Percentiles rank a stretch among this genome's conserved stretches.
These are phyloP conservation scores for Pyronema domesticum DNA, from an alignment of 495 filamentous ascomycete species.

Conservation along the genomic window DNA sequence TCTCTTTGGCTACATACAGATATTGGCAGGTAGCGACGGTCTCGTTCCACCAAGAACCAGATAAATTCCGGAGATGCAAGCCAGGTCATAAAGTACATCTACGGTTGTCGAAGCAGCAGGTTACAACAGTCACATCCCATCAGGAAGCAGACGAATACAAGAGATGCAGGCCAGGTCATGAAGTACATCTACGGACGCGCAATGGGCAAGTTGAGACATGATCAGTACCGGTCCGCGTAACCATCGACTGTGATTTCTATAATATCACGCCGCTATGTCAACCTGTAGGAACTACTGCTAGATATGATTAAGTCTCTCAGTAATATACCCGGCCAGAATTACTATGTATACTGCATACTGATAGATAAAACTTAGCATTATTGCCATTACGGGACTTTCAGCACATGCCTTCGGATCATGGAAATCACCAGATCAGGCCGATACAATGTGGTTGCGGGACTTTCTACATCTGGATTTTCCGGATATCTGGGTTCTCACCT, in stretches of 20 bases:
- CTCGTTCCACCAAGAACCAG: too few relatives aligned
- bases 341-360: not conserved
- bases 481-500: constrained; percentile 1
- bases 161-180: too few relatives aligned
- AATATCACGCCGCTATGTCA: constrained; percentile 5
- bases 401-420: constrained; percentile 9
- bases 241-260: constrained; percentile 3
- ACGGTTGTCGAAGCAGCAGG: too few relatives aligned
- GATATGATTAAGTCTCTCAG: not conserved
- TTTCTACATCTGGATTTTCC: constrained; percentile 2
- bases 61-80: too few relatives aligned
- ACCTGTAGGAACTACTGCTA: not conserved
- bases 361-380: constrained; percentile 1
- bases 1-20: too few relatives aligned
- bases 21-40: too few relatives aligned
- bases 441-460: constrained; percentile 10
- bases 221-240: not conserved
- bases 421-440: not conserved
- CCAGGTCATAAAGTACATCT: too few relatives aligned
- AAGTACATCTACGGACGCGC: too few relatives aligned
- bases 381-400: constrained; percentile 6
- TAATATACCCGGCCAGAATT: not conserved
- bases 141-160: too few relatives aligned
- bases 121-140: too few relatives aligned
- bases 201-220: too few relatives aligned